A percentile compares a stretch with the other conserved stretches of the same genome.
These are phyloP conservation scores for Ceratocystis eucalypticola DNA, from an alignment of 2,329 filamentous ascomycete species.

Conservation along the genomic window DNA sequence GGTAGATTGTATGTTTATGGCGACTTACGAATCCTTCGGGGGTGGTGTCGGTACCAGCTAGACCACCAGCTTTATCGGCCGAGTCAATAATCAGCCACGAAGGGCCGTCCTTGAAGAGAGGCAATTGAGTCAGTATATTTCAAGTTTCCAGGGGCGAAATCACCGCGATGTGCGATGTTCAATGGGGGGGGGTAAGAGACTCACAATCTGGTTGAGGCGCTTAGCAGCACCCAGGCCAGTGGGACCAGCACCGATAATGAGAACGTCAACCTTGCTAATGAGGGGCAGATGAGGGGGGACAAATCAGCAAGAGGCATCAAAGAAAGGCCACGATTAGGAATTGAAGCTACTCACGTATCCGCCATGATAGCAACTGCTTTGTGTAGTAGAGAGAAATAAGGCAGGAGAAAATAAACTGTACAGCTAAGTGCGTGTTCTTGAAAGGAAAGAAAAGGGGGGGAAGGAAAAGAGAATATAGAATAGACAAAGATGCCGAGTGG, in stretches of 20 bases:
- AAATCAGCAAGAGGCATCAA: background rate
- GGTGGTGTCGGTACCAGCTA: constrained; percentile 89
- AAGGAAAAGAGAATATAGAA: no score
- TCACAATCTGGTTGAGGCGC: constrained; percentile 88
- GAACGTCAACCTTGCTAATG: constrained; percentile 44
- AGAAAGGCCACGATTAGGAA: background rate
- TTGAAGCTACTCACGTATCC: constrained; percentile 22
- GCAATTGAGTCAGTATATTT: constrained; percentile 22
- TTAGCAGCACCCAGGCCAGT: constrained; percentile 97
- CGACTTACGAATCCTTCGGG: constrained; percentile 88
- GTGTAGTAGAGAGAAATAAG: constrained; percentile 15
- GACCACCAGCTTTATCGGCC: constrained; percentile 81
- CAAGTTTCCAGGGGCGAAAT: constrained; percentile 12
- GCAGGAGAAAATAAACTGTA: no score
- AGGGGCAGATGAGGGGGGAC: background rate
- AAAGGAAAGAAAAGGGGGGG: no score
- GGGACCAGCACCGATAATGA: constrained; percentile 94
- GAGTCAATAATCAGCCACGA: constrained; percentile 96
- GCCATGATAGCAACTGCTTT: constrained; percentile 23
- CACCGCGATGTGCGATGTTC: constrained; percentile 17
- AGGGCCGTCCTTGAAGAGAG: constrained; percentile 53
- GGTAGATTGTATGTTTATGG: background rate
- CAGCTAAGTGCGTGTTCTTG: no score
- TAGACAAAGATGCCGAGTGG: no score
- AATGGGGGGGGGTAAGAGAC: constrained; percentile 26